A percentile compares a stretch with the other conserved stretches of the same genome.
These are phyloP conservation scores for Globisporangium spiculum DNA, from an alignment of 352 stramenopile genomes.

Conservation along the genomic window DNA sequence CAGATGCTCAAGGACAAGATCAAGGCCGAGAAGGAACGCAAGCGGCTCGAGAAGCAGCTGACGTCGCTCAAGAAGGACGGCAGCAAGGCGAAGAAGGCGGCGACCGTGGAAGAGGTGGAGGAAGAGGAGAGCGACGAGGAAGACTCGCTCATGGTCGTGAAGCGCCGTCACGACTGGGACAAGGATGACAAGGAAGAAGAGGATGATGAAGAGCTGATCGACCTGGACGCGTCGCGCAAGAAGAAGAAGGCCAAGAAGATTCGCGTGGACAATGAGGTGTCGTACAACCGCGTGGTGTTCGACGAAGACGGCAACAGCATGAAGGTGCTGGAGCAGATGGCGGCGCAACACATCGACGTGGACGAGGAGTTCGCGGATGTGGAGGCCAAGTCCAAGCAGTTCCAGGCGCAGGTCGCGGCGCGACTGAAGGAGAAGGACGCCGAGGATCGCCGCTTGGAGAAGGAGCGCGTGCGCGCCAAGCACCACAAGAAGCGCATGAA, in stretches of 20 bases:
- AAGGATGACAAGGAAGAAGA: slow-evolving; percentile 37
- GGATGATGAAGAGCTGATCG: slow-evolving; percentile 41
- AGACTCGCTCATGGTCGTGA: slow-evolving; percentile 92
- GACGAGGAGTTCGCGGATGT: slow-evolving; percentile 56
- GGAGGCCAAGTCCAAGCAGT: slow-evolving; percentile 58
- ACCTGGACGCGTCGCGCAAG: slow-evolving; percentile 64
- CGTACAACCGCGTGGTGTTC: slow-evolving; percentile 89
- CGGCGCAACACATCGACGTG: slow-evolving; percentile 36
- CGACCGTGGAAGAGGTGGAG: slow-evolving; percentile 31
- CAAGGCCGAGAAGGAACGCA: slow-evolving; percentile 94
- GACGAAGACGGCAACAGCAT: slow-evolving; percentile 92
- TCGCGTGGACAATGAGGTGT: slow-evolving; percentile 59
- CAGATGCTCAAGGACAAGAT: slow-evolving; percentile 98
- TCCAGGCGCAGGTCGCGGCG: slow-evolving; percentile 59
- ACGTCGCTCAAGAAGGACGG: slow-evolving; percentile 33
- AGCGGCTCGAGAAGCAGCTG: slow-evolving; percentile 83
- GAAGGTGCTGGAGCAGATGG: slow-evolving; percentile 58
- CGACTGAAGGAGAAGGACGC: slow-evolving; percentile 76
- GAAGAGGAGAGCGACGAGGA: slow-evolving; percentile 51
- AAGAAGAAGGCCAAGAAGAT: slow-evolving; percentile 87
- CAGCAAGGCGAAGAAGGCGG: slow-evolving; percentile 28
- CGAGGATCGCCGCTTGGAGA: slow-evolving; percentile 77
- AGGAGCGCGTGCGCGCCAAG: slow-evolving; percentile 87
- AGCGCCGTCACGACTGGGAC: slow-evolving; percentile 86
- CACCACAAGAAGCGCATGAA: slow-evolving; percentile 88